phyloP scores from a whole-genome alignment of 345 rosid species.

The Eucalyptus fibrosa region DNA sequence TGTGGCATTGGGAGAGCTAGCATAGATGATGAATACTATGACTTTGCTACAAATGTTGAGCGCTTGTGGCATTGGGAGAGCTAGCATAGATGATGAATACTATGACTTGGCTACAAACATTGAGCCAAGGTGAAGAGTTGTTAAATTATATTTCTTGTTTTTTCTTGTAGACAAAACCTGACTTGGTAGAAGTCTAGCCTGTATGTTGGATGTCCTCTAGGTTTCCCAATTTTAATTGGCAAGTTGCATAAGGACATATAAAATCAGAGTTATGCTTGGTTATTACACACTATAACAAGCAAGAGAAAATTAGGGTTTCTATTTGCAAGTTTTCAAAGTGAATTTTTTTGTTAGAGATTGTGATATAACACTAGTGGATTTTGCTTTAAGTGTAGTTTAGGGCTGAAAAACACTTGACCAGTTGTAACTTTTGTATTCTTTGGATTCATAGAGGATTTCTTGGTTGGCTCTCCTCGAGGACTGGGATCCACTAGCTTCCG shows the following conservation, averaged over 20 bases:
- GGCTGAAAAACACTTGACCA: background rate
- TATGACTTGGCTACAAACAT: background rate
- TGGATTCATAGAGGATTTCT: background rate
- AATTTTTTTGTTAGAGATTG: background rate
- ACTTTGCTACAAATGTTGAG: background rate
- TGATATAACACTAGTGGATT: background rate
- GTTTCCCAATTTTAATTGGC: background rate
- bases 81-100: background rate
- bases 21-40: background rate
- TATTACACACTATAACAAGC: background rate
- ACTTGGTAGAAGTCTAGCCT: background rate
- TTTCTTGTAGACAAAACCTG: background rate
- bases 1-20: background rate
- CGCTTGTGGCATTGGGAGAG: background rate
- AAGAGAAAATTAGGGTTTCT: background rate
- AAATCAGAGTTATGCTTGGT: background rate
- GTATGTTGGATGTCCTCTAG: background rate
- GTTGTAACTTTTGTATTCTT: background rate
- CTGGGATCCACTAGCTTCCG: background rate
- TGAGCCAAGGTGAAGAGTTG: background rate
- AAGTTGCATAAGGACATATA: background rate
- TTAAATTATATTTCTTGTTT: background rate
- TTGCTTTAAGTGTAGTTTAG: background rate
- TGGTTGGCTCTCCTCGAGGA: background rate
- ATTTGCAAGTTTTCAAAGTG: background rate